These are phyloP conservation scores for Excoecaria agallocha DNA, from an alignment of 345 rosid genomes.

Conservation along the genomic window DNA sequence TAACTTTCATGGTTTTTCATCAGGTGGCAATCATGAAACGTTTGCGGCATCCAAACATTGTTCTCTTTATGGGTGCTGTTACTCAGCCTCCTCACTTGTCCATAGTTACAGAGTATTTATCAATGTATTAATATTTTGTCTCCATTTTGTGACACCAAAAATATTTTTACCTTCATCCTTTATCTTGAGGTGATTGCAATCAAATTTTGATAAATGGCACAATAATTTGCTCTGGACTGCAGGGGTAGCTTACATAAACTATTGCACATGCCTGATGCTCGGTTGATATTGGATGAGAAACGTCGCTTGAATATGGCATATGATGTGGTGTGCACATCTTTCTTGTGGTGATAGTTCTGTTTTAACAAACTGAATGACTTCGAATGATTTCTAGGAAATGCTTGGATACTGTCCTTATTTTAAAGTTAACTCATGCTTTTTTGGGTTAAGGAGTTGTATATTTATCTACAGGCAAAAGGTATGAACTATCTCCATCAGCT, in stretches of 20 bases:
- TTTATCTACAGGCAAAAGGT: constrained; percentile 29
- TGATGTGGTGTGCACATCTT: constrained; percentile 25
- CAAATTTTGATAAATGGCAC: neutral
- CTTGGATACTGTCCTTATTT: neutral
- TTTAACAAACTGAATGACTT: neutral
- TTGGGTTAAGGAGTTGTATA: constrained; percentile 17
- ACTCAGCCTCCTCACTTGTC: constrained; percentile 29
- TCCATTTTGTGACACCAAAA: constrained; percentile 3
- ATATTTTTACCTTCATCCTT: neutral
- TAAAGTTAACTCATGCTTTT: neutral
- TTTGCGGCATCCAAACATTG: constrained; percentile 35
- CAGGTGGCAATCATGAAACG: constrained; percentile 32
- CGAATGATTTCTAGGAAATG: constrained; percentile 1
- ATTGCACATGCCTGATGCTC: constrained; percentile 21
- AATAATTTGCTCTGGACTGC: constrained; percentile 1
- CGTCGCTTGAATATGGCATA: constrained; percentile 27
- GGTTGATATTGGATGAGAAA: constrained; percentile 14
- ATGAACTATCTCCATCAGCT: constrained; percentile 35
- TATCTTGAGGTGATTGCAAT: constrained; percentile 2
- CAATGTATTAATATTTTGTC: constrained; percentile 18
- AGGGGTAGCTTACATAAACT: constrained; percentile 31
- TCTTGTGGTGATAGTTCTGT: constrained; percentile 7
- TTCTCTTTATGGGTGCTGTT: constrained; percentile 36
- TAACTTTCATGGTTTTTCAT: neutral
- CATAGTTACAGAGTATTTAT: constrained; percentile 31